These are phyloP conservation scores for Solidago caesia DNA, from an alignment of 129 eudicot genomes.

Conservation along the genomic window DNA sequence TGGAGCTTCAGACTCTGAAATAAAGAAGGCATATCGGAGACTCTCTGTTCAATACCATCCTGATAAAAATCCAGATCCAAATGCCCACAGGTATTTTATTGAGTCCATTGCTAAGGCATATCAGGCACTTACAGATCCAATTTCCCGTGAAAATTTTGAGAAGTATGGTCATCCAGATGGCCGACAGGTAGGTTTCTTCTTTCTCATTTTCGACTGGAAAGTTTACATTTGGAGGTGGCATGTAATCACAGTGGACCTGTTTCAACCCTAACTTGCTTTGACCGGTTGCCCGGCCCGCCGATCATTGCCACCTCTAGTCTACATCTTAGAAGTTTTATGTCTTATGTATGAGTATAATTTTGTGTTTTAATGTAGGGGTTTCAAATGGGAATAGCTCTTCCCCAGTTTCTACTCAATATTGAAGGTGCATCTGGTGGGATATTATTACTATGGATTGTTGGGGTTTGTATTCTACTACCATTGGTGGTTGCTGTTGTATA, in stretches of 20 bases:
- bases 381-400: conserved; percentile 99
- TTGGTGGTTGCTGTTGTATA: conserved; percentile 75
- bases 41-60: conserved; percentile 95
- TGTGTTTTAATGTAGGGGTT: conserved; percentile 62
- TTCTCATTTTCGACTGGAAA: no score
- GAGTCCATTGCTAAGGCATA: conserved; percentile 90
- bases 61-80: conserved; percentile 98
- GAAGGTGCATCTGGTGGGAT: conserved; percentile 92
- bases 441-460: conserved; percentile 76
- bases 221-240: no score
- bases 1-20: conserved; percentile 84
- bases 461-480: conserved; percentile 80
- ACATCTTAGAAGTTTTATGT: not conserved
- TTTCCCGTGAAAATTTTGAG: conserved; percentile 87
- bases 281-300: no score
- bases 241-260: no score
- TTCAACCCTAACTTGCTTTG: no score
- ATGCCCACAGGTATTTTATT: conserved; percentile 80
- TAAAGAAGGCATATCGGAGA: conserved; percentile 88
- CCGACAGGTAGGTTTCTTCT: conserved; percentile 53
- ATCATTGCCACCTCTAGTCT: not conserved
- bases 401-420: conserved; percentile 73
- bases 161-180: conserved; percentile 99
- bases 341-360: not conserved
- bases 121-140: conserved; percentile 94